Evolutionary conservation across 768 basidiomycete species (phyloP), one percentile per base, ranked within the genome.

Genomic region (Calocybe gangraenosa): DNA sequence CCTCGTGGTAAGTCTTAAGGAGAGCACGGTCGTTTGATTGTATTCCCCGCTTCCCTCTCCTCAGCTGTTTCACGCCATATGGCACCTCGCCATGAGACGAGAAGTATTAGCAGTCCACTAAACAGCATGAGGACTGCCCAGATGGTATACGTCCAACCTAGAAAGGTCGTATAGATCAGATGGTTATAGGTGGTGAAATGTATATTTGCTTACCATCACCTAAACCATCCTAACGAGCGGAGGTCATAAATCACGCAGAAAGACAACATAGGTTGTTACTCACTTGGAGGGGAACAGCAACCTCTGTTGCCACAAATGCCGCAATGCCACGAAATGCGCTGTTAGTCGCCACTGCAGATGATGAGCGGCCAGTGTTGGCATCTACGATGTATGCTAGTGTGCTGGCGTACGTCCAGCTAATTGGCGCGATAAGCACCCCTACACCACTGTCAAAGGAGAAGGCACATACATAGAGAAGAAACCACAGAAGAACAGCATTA

Each of bases 301-400:
- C 67, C 61, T 92, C 86, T 1, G 78, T 79, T 1, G 80, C 78
- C 14, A 86, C 57, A 59, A 86, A 86, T 2, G 84, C 90, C 13
- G 74, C 65, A 3, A 74, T 35, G 0, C 92, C 89, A 39, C 92
- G 76, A 61, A 86, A 86, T 22, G 75, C 76, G 46, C 84, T 87
- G 61, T 94, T 94, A 21, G 75, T 66, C 0, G 91, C 89, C 5
- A 81, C 77, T 1, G 87, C 89, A 2, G 79, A 79, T 3, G 84
- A 80, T 2, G 87, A 87, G 21, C 87, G 76, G 7, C 92, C 92
- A 5, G 73, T 69, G 59, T 94, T 96, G 3, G 89, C 80, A 55
- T 96, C 92, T 11, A 93, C 88, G 25, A 93, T 71, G 55, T 92
- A 94, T 0, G 92, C 85, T 22, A 94, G 65, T 0, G 86, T 84